Evolutionary conservation across 176 grass and related monocot species (phyloP).

Genomic region (Alopecurus myosuroides): DNA sequence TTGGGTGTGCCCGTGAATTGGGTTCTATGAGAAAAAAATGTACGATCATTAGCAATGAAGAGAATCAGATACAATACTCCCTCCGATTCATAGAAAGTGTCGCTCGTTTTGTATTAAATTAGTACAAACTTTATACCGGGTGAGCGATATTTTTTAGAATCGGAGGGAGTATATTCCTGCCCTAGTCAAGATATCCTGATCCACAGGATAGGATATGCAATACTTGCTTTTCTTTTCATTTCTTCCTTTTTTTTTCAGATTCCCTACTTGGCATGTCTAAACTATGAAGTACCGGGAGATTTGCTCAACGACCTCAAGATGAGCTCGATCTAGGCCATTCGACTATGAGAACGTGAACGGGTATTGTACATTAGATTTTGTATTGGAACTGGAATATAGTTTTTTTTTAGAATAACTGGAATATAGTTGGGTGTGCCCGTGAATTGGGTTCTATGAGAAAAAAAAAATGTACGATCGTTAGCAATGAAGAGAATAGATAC

Average conservation of each 20-base stretch:
- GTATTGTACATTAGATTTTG: not conserved
- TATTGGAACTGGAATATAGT: not conserved
- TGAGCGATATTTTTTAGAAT: too few relatives aligned
- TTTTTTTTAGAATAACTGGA: too few relatives aligned
- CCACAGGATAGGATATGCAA: conserved; percentile 32
- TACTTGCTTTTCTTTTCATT: not conserved
- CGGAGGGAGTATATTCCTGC: not conserved
- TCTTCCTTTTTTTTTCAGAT: not conserved
- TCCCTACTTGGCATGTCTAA: not conserved
- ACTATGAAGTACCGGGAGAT: not conserved
- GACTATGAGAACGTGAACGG: not conserved
- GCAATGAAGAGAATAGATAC: not conserved
- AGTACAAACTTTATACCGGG: too few relatives aligned
- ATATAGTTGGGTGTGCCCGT: too few relatives aligned
- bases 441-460: not conserved
- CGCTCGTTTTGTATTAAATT: too few relatives aligned
- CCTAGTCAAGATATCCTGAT: not conserved
- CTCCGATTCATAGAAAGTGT: too few relatives aligned
- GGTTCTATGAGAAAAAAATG: not conserved
- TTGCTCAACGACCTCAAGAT: not conserved
- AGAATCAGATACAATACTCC: not conserved
- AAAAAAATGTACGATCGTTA: not conserved
- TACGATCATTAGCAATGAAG: not conserved
- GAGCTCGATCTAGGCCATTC: not conserved
- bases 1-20: not conserved